Percentiles rank a stretch among this genome's conserved stretches.
Conservation (phyloP, 345 rosid species). For the Lenwebbia sp. region DNA sequence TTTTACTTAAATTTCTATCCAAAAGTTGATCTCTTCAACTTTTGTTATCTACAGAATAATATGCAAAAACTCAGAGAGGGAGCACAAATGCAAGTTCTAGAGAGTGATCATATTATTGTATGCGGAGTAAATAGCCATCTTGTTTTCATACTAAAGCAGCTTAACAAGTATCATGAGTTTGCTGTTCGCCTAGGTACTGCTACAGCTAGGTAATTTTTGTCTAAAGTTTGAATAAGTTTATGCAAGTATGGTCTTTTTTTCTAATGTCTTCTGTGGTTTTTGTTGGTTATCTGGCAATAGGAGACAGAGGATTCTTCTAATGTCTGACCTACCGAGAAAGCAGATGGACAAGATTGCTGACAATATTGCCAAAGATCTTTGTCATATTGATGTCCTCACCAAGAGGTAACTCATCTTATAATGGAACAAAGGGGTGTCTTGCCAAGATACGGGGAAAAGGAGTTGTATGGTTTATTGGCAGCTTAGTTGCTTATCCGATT, state of each 20-base stretch:
- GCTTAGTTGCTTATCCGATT: neutral
- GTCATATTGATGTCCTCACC: conserved; percentile 79
- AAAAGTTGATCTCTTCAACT: neutral
- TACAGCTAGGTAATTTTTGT: conserved; percentile 59
- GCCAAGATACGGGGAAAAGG: neutral
- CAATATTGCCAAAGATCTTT: conserved; percentile 57
- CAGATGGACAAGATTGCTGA: conserved; percentile 88
- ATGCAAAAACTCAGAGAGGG: conserved; percentile 96
- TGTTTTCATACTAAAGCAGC: conserved; percentile 73
- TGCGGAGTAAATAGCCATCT: conserved; percentile 86
- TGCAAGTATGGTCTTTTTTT: neutral
- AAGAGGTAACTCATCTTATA: conserved; percentile 46
- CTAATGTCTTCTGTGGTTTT: conserved; percentile 1
- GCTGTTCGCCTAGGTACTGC: conserved; percentile 95
- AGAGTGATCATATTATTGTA: conserved; percentile 82
- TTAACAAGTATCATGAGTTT: conserved; percentile 78
- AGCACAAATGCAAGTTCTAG: conserved; percentile 89
- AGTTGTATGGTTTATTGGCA: neutral
- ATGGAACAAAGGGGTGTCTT: neutral
- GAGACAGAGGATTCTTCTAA: conserved; percentile 89
- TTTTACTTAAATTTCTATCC: neutral
- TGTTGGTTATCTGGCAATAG: conserved; percentile 18
- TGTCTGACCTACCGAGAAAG: conserved; percentile 96
- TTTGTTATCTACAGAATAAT: conserved; percentile 44
- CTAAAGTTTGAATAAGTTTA: neutral